Conservation (phyloP, 495 filamentous ascomycete genomes). For the Mytilinidion resinicola region DNA sequence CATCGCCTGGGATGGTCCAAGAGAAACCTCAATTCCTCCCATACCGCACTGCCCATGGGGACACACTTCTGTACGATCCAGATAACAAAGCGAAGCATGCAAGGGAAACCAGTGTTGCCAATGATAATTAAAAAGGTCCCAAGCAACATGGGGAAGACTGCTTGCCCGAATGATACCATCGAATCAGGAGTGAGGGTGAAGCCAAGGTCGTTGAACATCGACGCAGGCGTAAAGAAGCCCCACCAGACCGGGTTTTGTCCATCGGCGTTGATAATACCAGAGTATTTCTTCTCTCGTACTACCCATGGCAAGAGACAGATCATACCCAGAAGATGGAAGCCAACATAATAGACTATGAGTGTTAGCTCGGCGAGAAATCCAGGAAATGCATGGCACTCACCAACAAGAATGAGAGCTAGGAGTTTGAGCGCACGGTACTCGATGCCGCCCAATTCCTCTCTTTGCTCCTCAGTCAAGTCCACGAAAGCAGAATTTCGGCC, state of each 20-base stretch:
- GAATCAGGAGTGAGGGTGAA: conserved; percentile 87
- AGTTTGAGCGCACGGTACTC: conserved; percentile 90
- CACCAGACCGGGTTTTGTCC: conserved; percentile 67
- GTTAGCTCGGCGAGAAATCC: background rate
- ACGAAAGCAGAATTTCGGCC: conserved; percentile 89
- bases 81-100: conserved; percentile 85
- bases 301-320: conserved; percentile 77
- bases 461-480: conserved; percentile 79
- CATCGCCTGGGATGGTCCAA: conserved; percentile 91
- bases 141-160: conserved; percentile 66
- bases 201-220: conserved; percentile 78
- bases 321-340: conserved; percentile 68
- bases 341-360: conserved; percentile 30
- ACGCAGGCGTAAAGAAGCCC: conserved; percentile 76
- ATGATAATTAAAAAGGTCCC: conserved; percentile 79
- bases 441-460: conserved; percentile 88
- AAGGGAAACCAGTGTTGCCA: conserved; percentile 90
- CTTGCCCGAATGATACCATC: conserved; percentile 77
- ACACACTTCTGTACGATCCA: conserved; percentile 61
- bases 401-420: conserved; percentile 64
- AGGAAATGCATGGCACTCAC: conserved; percentile 22
- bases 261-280: conserved; percentile 50
- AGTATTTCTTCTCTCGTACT: conserved; percentile 52
- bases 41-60: conserved; percentile 56
- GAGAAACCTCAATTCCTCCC: conserved; percentile 84